phyloP scores from a whole-genome alignment of 1,284 basidiomycete species.

The Dichomitus squalens region DNA sequence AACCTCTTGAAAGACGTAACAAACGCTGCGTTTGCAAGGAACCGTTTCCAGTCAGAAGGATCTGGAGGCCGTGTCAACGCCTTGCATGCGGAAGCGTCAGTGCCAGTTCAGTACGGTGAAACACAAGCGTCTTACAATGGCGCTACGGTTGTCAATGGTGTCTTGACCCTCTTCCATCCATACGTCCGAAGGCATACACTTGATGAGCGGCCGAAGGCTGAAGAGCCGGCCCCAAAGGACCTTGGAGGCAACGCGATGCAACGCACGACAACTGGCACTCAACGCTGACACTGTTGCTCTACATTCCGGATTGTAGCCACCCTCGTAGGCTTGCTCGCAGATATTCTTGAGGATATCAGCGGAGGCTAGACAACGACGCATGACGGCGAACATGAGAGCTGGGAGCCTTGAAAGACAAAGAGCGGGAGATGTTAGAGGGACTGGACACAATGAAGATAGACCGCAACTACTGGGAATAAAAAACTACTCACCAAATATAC shows the following conservation, averaged over 20 bases:
- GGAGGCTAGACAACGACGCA: constrained; percentile 8
- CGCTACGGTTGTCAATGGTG: constrained; percentile 3
- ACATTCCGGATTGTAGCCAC: constrained; percentile 20
- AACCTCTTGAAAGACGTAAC: constrained; percentile 23
- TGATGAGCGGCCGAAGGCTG: constrained; percentile 20
- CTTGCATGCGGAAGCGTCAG: constrained; percentile 6
- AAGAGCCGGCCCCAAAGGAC: constrained; percentile 23
- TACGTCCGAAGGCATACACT: constrained; percentile 20
- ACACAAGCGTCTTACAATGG: constrained; percentile 12
- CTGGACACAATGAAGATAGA: not conserved
- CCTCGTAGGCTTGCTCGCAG: constrained; percentile 21
- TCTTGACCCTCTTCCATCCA: constrained; percentile 13
- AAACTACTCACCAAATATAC: not conserved
- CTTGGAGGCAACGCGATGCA: constrained; percentile 15
- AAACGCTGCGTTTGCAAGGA: constrained; percentile 9
- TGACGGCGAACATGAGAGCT: constrained; percentile 2
- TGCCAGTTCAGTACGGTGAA: not conserved
- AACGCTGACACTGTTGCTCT: constrained; percentile 16
- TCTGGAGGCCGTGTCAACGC: constrained; percentile 19
- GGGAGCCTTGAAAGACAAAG: not conserved
- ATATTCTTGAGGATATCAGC: constrained; percentile 17
- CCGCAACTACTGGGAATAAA: not conserved
- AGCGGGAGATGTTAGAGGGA: not conserved
- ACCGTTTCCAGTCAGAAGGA: constrained; percentile 16
- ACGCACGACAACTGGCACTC: constrained; percentile 11